Conservation (phyloP, 441 rosid genomes). For the Syzygium malaccense region DNA sequence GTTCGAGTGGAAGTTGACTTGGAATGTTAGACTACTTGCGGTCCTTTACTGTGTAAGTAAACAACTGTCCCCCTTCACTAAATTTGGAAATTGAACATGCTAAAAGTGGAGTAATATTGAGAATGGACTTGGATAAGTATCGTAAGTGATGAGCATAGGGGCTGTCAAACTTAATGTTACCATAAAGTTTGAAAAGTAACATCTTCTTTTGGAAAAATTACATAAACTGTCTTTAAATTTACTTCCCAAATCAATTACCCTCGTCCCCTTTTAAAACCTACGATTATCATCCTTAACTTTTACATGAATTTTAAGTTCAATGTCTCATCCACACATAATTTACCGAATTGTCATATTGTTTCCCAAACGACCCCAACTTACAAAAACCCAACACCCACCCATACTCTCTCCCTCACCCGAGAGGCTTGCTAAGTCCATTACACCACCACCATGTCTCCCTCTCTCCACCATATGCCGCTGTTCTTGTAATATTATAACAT, state of each 20-base stretch:
- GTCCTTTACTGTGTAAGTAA: constrained; percentile 14
- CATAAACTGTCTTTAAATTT: neutral
- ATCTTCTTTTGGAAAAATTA: neutral
- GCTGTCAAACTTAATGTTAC: neutral
- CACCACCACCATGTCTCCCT: neutral
- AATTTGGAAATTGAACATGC: neutral
- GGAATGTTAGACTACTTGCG: constrained; percentile 9
- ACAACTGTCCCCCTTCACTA: neutral
- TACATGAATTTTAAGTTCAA: neutral
- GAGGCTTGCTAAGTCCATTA: neutral
- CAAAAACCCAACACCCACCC: neutral
- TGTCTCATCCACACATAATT: neutral
- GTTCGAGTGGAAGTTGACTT: constrained; percentile 16
- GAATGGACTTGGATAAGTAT: neutral
- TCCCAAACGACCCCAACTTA: neutral
- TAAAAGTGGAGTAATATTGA: neutral
- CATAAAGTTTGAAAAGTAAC: neutral
- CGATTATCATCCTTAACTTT: neutral
- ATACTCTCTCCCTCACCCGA: neutral
- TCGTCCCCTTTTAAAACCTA: neutral
- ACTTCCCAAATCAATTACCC: neutral
- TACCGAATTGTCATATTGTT: neutral
- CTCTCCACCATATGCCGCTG: neutral
- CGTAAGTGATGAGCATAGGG: neutral
- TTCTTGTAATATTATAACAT: neutral